Evolutionary conservation across 805 yeast genomes (phyloP).

Genomic region (Wickerhamomyces rabaulensis): DNA sequence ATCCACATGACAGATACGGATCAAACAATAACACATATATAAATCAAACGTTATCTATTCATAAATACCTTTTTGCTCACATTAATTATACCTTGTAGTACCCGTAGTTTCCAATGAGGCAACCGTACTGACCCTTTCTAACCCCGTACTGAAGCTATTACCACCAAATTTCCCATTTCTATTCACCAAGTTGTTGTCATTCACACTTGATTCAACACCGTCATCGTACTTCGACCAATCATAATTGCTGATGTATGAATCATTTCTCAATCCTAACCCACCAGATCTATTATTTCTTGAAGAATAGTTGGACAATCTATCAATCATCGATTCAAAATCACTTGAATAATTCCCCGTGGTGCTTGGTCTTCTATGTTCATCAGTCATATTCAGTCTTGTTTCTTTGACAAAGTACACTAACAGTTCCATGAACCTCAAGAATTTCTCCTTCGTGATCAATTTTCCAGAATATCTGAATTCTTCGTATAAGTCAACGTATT

Average conservation of each 20-base stretch:
- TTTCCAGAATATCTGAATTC: slow-evolving; percentile 59
- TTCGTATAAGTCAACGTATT: slow-evolving; percentile 57
- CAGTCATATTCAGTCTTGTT: slow-evolving; percentile 8
- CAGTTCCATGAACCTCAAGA: slow-evolving; percentile 51
- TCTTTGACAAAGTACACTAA: slow-evolving; percentile 30
- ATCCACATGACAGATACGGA: slow-evolving; percentile 22
- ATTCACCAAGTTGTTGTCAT: slow-evolving; percentile 4
- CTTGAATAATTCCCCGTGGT: background rate
- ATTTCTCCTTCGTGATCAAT: slow-evolving; percentile 52
- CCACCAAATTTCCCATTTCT: slow-evolving; percentile 2
- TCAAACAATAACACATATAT: slow-evolving; percentile 6
- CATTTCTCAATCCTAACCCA: background rate
- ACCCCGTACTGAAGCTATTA: background rate
- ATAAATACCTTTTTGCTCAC: slow-evolving; percentile 1
- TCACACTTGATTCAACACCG: too few relatives aligned
- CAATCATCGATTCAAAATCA: slow-evolving; percentile 5
- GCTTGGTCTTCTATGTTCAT: background rate
- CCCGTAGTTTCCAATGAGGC: slow-evolving; percentile 7
- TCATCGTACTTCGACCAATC: background rate
- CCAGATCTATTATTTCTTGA: slow-evolving; percentile 3
- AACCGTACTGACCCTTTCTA: background rate
- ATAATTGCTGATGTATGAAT: background rate
- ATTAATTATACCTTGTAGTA: slow-evolving; percentile 11
- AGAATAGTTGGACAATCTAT: slow-evolving; percentile 6
- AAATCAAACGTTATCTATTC: background rate